Base-by-base conservation (phyloP, 1,284 basidiomycete species). In the Apiotrichum laibachii region DNA sequence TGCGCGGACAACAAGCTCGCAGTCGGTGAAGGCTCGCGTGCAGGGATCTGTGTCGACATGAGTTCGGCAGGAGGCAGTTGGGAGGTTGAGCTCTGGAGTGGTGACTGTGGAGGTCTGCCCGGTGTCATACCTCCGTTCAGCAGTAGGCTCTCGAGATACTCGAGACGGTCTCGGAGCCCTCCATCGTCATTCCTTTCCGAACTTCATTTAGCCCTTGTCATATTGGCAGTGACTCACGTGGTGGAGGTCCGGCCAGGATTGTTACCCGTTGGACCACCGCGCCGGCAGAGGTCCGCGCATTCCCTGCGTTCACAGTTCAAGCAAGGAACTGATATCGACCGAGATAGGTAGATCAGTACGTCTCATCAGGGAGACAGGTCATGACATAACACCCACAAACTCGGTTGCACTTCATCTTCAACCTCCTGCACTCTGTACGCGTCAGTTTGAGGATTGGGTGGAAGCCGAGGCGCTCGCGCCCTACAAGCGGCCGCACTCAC, bases 351-450 rank as follows among this genome's bases (percentile, higher is more conserved):
- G 4, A 16, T 39, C 37, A 39, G 37, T 39, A 39, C 37, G 11
- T 12, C 37, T 5, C 10, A 12, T 39, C 37, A 39, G 37, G 26
- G 11, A 39, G 37, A 12, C 37, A 39, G 16, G 37, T 16, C 5
- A 39, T 10, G 7, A 18, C 31, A 12, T 19, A 9, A 37, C 15
- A 50, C 56, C 51, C 31, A 66, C 64, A 50, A 44, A 61, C 48
- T 19, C 64, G 53, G 50, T 68, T 61, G 37, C 67, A 71, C 45
- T 67, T 67, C 33, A 71, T 60, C 50, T 71, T 71, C 22, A 66
- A 52, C 5, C 66, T 55, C 8, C 65, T 54, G 39, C 67, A 67
- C 55, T 68, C 66, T 69, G 45, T 1, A 16, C 39, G 35, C 13
- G 26, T 31, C 26, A 31, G 26, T 31, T 31, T 31, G 26, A 31